Evolutionary conservation across 306 rosid genomes (phyloP), one percentile per base, ranked within the genome.

Genomic region (Fragaria ananassa): DNA sequence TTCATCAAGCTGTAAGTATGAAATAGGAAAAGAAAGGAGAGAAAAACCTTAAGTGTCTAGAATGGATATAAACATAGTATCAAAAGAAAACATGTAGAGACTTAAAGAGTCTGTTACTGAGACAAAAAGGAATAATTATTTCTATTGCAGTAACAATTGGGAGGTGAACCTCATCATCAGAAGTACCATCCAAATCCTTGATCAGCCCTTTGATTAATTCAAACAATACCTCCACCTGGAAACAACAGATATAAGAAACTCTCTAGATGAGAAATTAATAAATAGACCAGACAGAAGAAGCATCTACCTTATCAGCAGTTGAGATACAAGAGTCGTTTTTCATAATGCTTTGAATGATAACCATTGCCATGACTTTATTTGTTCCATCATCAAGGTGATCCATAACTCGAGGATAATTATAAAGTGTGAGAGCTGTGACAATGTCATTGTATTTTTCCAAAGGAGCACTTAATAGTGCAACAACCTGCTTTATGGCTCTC

Each of bases 341-440:
- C 86, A 86, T 82, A 29, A 86, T 83, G 81, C 84, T 86, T 70
- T 86, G 83, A 74, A 86, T 83, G 46, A 86, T 83, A 49, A 83
- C 86, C 84, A 82, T 71, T 41, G 89, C 89, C 89, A 86, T 86
- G 76, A 83, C 83, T 77, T 86, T 86, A 76, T 86, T 83, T 39
- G 89, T 86, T 63, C 80, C 85, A 80, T 77, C 78, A 71, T 86
- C 83, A 76, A 86, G 87, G 76, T 80, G 76, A 25, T 83, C 87
- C 89, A 86, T 86, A 50, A 86, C 85, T 54, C 81, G 85, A 42
- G 89, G 89, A 80, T 86, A 86, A 75, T 86, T 86, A 54, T 87
- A 80, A 67, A 86, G 89, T 45, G 85, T 83, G 45, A 86, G 83
- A 15, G 89, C 86, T 23, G 89, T 86, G 68, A 86, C 86, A 62